phyloP scores from a whole-genome alignment of 768 basidiomycete genomes.

The Auricularia auricula-judae region DNA sequence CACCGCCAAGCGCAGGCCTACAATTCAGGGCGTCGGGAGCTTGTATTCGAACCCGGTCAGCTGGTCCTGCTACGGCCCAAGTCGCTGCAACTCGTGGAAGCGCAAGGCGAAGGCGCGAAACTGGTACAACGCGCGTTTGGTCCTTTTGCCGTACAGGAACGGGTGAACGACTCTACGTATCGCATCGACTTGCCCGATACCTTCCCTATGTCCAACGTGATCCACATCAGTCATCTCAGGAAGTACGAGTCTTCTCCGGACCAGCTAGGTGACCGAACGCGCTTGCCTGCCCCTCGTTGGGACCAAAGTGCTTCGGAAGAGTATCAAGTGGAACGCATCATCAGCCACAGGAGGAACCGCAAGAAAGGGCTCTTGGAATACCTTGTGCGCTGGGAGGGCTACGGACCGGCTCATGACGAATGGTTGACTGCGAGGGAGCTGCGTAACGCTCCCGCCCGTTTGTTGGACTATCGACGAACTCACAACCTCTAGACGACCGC shows the following conservation, averaged over 20 bases:
- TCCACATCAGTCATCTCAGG: constrained; percentile 17
- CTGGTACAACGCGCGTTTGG: constrained; percentile 12
- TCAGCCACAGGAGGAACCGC: not conserved
- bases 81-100: constrained; percentile 14
- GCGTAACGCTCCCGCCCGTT: constrained; percentile 12
- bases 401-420: constrained; percentile 13
- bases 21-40: constrained; percentile 11
- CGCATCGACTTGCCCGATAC: not conserved
- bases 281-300: constrained; percentile 14
- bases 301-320: not conserved
- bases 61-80: constrained; percentile 17
- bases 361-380: constrained; percentile 7
- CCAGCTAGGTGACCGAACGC: constrained; percentile 5
- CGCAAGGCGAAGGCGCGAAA: constrained; percentile 14
- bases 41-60: constrained; percentile 15
- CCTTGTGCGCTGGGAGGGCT: constrained; percentile 14
- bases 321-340: not conserved
- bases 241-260: constrained; percentile 10
- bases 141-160: constrained; percentile 15
- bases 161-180: constrained; percentile 5
- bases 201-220: constrained; percentile 4
- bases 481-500: not conserved
- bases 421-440: constrained; percentile 16
- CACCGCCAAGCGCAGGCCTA: constrained; percentile 14
- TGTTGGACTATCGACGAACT: not conserved